These are phyloP conservation scores for Xylariales sp. DNA, from an alignment of 2,329 filamentous ascomycete genomes.

Conservation along the genomic window DNA sequence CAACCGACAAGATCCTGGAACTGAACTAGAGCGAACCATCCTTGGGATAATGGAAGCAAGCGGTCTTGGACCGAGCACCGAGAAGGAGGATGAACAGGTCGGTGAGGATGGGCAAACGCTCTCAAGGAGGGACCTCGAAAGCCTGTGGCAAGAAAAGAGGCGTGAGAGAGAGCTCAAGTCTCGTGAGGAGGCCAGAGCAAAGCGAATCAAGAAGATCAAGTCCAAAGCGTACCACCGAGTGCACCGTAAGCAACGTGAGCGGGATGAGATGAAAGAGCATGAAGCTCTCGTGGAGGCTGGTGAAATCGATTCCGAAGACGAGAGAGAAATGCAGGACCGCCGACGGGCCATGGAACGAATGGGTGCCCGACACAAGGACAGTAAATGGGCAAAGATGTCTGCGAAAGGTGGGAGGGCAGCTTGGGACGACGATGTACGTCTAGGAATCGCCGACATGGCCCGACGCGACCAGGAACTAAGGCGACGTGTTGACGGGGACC, in stretches of 20 bases:
- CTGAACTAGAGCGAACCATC: slow-evolving; percentile 81
- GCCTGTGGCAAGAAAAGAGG: slow-evolving; percentile 66
- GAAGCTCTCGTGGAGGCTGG: slow-evolving; percentile 53
- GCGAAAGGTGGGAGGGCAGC: slow-evolving; percentile 74
- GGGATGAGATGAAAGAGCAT: slow-evolving; percentile 47
- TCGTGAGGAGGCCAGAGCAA: slow-evolving; percentile 80
- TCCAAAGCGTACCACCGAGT: slow-evolving; percentile 91
- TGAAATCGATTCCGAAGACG: slow-evolving; percentile 61
- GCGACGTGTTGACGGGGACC: slow-evolving; percentile 71
- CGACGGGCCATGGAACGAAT: slow-evolving; percentile 79
- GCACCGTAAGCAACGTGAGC: slow-evolving; percentile 69
- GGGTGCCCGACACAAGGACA: slow-evolving; percentile 79
- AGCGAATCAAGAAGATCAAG: slow-evolving; percentile 98
- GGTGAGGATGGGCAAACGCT: slow-evolving; percentile 67
- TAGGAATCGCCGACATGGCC: slow-evolving; percentile 76
- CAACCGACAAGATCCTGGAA: slow-evolving; percentile 61
- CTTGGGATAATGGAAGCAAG: slow-evolving; percentile 87
- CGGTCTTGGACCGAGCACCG: slow-evolving; percentile 58
- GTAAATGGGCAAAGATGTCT: slow-evolving; percentile 86
- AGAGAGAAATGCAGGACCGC: slow-evolving; percentile 63
- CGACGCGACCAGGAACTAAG: slow-evolving; percentile 77
- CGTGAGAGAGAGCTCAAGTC: slow-evolving; percentile 81
- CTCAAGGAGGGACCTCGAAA: slow-evolving; percentile 65
- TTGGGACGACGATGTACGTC: slow-evolving; percentile 84
- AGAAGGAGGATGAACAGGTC: slow-evolving; percentile 56